Evolutionary conservation across 257 asterid species (phyloP).

Genomic region (Vinca minor): DNA sequence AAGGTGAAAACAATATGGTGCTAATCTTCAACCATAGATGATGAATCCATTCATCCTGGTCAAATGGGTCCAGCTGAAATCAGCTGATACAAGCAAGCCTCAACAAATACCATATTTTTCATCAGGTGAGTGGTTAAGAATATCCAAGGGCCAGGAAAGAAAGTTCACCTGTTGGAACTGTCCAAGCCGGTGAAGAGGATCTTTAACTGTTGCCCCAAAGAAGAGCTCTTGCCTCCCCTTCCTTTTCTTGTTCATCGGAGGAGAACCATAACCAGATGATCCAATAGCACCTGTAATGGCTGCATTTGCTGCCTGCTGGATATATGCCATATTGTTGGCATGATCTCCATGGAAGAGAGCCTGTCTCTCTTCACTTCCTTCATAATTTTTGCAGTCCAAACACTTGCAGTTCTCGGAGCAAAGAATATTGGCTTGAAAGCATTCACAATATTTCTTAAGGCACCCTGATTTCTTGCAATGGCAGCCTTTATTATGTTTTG

Average conservation of each 20-base stretch:
- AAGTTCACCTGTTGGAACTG: slow-evolving; percentile 65
- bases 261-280: slow-evolving; percentile 79
- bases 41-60: not conserved
- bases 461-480: slow-evolving; percentile 97
- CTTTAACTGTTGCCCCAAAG: slow-evolving; percentile 51
- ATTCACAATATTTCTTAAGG: slow-evolving; percentile 89
- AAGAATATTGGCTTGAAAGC: slow-evolving; percentile 91
- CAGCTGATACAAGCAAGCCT: not conserved
- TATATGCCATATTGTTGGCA: slow-evolving; percentile 51
- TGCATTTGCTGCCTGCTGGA: slow-evolving; percentile 95
- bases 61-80: slow-evolving; percentile 4
- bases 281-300: slow-evolving; percentile 93
- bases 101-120: not conserved
- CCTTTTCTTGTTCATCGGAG: slow-evolving; percentile 67
- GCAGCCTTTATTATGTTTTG: slow-evolving; percentile 85
- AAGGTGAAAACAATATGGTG: not conserved
- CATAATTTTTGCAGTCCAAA: slow-evolving; percentile 87
- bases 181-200: slow-evolving; percentile 40
- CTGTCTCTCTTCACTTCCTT: slow-evolving; percentile 88
- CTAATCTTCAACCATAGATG: not conserved
- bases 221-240: slow-evolving; percentile 63
- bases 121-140: slow-evolving; percentile 15
- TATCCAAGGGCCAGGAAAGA: slow-evolving; percentile 18
- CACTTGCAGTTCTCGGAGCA: slow-evolving; percentile 92
- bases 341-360: slow-evolving; percentile 81